Evolutionary conservation across 345 rosid genomes (phyloP), one percentile per base, ranked within the genome.

Genomic region (Acer saccharum): DNA sequence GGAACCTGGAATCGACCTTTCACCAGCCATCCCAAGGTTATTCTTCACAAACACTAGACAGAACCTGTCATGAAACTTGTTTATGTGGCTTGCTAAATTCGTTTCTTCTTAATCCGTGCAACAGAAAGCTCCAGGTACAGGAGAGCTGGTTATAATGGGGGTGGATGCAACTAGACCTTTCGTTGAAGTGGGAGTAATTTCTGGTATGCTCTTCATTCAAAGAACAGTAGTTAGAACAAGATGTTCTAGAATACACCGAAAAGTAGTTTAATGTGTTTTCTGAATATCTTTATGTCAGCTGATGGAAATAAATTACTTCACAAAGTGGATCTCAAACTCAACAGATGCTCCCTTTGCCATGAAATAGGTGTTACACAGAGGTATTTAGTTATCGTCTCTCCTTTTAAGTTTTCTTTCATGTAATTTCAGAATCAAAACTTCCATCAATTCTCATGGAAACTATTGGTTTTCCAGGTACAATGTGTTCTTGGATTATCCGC

Each of bases 1-100:
- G 82, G 81, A 68, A 77, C 79, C 41, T 84, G 91, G 91, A 67
- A 52, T 21, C 76, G 86, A 10, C 87, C 88, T 10, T 88, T 86
- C 39, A 86, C 86, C 1, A 72, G 83, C 46, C 89, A 86, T 72
- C 89, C 89, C 10, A 88, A 88, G 89, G 91, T 88, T 23, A 2
- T 32, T 32, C 35, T 41, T 41, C 44, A 0, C 0, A 32, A 32
- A 32, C 35, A 32, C 44, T 41, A 41, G 10, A 41, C 61, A 0
- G 0, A 55, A 55, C 2, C 75, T 27, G 16, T 48, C 41, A 32
- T 32, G 35, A 32, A 3, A 0, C 35, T 32, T 0, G 35, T 18
- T 71, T 71, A 29, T 18, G 14, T 71, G 44, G 32, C 60, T 13
- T 20, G 41, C 16, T 69, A 48, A 17, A 8, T 52, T 17, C 27